These are phyloP conservation scores for Euphorbia lathyris DNA, from an alignment of 345 rosid species.

Conservation along the genomic window DNA sequence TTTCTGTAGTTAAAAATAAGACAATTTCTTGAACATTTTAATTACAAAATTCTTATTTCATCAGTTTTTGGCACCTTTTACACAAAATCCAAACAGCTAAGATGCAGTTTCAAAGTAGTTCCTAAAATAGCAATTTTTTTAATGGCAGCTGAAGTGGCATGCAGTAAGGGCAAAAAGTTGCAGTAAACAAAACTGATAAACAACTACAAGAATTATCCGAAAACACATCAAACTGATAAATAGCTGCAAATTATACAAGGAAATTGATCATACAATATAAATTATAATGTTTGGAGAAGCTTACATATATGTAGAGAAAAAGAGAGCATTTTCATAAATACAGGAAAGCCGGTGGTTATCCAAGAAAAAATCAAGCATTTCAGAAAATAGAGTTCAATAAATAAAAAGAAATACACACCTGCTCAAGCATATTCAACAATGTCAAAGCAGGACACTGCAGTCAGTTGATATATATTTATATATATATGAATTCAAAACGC, in stretches of 20 bases:
- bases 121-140: neutral
- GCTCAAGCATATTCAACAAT: neutral
- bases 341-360: neutral
- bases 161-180: neutral
- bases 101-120: neutral
- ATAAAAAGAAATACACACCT: neutral
- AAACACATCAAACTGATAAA: neutral
- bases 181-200: neutral
- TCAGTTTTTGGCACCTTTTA: neutral
- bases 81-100: neutral
- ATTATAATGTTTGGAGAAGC: neutral
- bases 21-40: neutral
- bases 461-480: neutral
- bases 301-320: neutral
- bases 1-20: neutral
- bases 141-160: neutral
- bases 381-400: neutral
- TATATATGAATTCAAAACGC: slow-evolving; percentile 5
- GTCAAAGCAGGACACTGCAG: neutral
- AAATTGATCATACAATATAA: neutral
- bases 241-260: neutral
- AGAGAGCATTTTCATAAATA: neutral
- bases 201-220: no score
- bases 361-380: neutral
- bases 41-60: neutral